phyloP scores from a whole-genome alignment of 192 early-diverging fungal genomes.

The Rhizoclosmatium sp. region DNA sequence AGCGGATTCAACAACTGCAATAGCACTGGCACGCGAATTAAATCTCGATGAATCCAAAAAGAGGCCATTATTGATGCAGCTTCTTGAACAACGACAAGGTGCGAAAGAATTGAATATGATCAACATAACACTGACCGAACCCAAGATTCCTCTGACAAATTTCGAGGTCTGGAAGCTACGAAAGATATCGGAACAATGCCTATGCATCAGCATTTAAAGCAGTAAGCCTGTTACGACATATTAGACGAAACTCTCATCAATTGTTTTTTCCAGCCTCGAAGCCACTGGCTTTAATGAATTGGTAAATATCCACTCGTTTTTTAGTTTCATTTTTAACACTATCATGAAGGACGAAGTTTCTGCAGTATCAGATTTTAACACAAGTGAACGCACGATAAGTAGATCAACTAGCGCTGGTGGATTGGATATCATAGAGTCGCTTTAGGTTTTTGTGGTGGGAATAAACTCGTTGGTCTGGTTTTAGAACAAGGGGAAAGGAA shows the following conservation, averaged over 20 bases:
- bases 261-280: not conserved
- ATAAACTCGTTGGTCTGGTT: not conserved
- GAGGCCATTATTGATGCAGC: slow-evolving; percentile 15
- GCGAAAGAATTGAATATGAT: too few relatives aligned
- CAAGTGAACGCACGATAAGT: slow-evolving; percentile 34
- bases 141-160: not conserved
- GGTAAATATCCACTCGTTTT: not conserved
- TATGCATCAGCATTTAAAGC: not conserved
- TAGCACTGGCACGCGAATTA: not conserved
- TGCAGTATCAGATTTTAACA: slow-evolving; percentile 3
- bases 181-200: not conserved
- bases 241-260: not conserved
- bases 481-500: not conserved
- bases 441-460: not conserved
- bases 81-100: not conserved
- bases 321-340: not conserved
- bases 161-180: not conserved
- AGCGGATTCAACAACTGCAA: not conserved
- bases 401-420: slow-evolving; percentile 15
- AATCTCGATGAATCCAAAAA: not conserved
- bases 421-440: slow-evolving; percentile 16
- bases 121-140: not conserved
- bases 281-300: not conserved
- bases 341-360: slow-evolving; percentile 4
- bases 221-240: not conserved